Evolutionary conservation across 1,139 yeast genomes (phyloP).

Genomic region (Kodamaea plutei): DNA sequence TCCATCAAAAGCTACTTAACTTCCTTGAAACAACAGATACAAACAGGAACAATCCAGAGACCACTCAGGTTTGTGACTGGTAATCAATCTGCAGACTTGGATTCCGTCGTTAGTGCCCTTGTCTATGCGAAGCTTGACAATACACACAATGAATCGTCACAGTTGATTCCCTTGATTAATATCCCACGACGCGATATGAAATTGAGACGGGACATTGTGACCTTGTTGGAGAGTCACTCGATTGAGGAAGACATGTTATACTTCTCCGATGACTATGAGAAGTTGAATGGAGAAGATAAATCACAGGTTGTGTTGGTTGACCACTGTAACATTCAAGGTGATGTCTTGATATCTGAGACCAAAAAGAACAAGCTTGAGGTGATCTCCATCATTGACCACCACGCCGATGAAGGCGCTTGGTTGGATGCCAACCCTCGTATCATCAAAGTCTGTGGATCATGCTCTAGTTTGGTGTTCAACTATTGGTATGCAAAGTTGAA

Average conservation of each 20-base stretch:
- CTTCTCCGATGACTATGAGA: constrained; percentile 60
- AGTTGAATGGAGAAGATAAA: constrained; percentile 13
- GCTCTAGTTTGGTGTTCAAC: constrained; percentile 67
- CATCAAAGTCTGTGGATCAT: constrained; percentile 65
- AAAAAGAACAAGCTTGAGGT: constrained; percentile 33
- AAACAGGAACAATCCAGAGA: constrained; percentile 10
- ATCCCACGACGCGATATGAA: constrained; percentile 62
- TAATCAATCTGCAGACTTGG: constrained; percentile 82
- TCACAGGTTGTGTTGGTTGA: constrained; percentile 66
- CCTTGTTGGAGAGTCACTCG: constrained; percentile 46
- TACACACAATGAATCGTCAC: constrained; percentile 17
- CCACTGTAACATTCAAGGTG: constrained; percentile 70
- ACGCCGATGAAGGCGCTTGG: constrained; percentile 62
- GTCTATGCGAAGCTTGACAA: constrained; percentile 59
- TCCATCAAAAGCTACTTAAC: constrained; percentile 20
- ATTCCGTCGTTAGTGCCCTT: constrained; percentile 76
- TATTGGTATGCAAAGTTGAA: constrained; percentile 45
- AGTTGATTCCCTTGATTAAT: constrained; percentile 64
- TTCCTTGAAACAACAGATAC: constrained; percentile 18
- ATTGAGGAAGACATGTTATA: constrained; percentile 49
- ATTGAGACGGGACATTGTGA: constrained; percentile 67
- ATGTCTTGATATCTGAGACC: constrained; percentile 22
- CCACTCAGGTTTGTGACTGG: constrained; percentile 62
- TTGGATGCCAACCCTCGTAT: constrained; percentile 53
- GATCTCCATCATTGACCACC: constrained; percentile 78